Percentiles rank a stretch among this genome's conserved stretches.
phyloP scores from a whole-genome alignment of 345 rosid species.

The Eucalyptus marginata region DNA sequence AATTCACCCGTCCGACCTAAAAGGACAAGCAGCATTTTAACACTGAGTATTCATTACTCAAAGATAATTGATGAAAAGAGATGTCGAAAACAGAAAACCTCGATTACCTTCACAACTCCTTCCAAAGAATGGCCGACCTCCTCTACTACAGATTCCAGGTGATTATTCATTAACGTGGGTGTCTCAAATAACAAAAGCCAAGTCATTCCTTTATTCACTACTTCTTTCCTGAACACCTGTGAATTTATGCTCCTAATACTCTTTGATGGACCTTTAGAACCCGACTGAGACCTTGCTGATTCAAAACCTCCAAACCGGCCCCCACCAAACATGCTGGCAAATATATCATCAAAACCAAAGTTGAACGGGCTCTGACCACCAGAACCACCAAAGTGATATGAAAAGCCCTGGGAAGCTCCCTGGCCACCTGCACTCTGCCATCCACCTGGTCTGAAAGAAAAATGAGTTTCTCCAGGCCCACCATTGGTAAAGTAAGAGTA shows the following conservation, averaged over 20 bases:
- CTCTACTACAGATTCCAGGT: constrained; percentile 41
- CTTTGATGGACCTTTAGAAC: constrained; percentile 26
- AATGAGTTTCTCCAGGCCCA: constrained; percentile 48
- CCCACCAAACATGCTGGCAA: constrained; percentile 49
- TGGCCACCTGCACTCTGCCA: constrained; percentile 70
- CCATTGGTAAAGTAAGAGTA: constrained; percentile 38
- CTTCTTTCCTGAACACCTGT: constrained; percentile 50
- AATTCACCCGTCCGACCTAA: constrained; percentile 73
- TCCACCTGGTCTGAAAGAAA: constrained; percentile 50
- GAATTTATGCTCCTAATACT: constrained; percentile 34
- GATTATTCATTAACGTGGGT: constrained; percentile 32
- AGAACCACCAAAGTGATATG: constrained; percentile 68
- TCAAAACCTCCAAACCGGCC: constrained; percentile 43
- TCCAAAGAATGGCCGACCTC: constrained; percentile 53
- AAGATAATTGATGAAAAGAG: background rate
- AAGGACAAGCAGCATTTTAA: background rate
- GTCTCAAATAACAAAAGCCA: constrained; percentile 72
- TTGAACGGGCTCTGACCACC: constrained; percentile 42
- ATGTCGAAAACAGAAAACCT: background rate
- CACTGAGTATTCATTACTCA: background rate
- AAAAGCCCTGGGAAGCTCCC: constrained; percentile 51
- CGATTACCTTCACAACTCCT: constrained; percentile 76
- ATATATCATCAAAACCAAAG: constrained; percentile 57
- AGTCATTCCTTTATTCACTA: constrained; percentile 66
- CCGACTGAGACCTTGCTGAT: constrained; percentile 35